A percentile compares a stretch with the other conserved stretches of the same genome.
phyloP scores from a whole-genome alignment of 805 yeast genomes.

The Starmerella bombi region DNA sequence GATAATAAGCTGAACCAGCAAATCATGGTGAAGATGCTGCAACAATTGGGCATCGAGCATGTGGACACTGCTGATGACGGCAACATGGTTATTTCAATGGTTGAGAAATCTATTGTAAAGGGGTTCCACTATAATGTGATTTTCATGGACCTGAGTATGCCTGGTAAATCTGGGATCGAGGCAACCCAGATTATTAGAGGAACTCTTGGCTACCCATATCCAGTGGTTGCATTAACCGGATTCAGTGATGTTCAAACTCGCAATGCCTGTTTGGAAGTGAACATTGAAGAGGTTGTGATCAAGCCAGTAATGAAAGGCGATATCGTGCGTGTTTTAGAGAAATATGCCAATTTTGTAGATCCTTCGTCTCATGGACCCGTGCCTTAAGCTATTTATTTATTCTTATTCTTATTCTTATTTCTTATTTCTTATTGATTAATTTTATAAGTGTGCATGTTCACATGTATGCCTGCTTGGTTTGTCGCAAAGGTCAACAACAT shows the following conservation, averaged over 20 bases:
- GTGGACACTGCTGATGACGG: constrained; percentile 80
- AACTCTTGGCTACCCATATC: constrained; percentile 50
- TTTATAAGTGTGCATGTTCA: no score
- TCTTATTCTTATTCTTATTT: no score
- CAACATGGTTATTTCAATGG: constrained; percentile 61
- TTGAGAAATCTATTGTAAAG: constrained; percentile 35
- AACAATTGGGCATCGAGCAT: constrained; percentile 57
- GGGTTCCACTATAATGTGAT: constrained; percentile 29
- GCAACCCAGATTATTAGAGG: constrained; percentile 41
- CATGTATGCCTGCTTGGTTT: no score
- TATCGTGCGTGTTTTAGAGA: constrained; percentile 7
- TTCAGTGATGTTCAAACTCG: constrained; percentile 84
- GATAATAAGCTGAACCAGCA: constrained; percentile 83
- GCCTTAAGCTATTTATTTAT: background rate
- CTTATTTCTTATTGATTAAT: no score
- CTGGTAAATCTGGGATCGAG: constrained; percentile 24
- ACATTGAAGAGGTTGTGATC: constrained; percentile 77
- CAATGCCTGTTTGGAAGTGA: constrained; percentile 62
- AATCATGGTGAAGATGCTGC: constrained; percentile 75
- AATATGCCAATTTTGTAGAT: constrained; percentile 1
- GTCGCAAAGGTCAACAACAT: background rate
- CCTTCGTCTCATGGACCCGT: no score
- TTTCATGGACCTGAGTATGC: constrained; percentile 27
- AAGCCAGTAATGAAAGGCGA: constrained; percentile 56
- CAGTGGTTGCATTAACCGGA: constrained; percentile 86